Base-by-base conservation (phyloP, 352 stramenopile species). In the Phytophthora cryptogea region DNA sequence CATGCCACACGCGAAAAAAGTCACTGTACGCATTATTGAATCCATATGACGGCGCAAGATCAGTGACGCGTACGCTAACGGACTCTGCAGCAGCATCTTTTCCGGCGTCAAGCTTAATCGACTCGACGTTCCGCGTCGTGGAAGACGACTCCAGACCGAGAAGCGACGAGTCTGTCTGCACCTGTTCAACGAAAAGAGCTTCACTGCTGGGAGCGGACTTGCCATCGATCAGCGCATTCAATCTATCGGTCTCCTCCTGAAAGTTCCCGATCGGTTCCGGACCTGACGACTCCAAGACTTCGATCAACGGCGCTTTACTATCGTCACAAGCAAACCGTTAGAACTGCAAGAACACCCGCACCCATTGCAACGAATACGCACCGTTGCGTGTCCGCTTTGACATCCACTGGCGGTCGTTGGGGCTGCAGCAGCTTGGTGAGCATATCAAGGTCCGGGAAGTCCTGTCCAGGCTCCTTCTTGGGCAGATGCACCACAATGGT, bases 21-120 rank as follows among this genome's bases (percentile, higher is more conserved):
- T 95, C 87, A 16, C 78, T 82, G 74, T 97, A 97, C 27, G 89
- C 80, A 57, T 95, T 89, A 60, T 97, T 97, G 62, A 99, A 98
- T 17, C 96, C 96, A 63, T 99, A 99, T 14, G 73, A 76, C 32
- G 81, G 70, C 30, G 68, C 57, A n/a, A 88, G 56, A 32, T 81
- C 63, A 23, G 74, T 89, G 43, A 89, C 43, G 4, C 66, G 63
- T 13, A 85, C 62, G 16, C 57, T 43, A 10, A 68, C 53, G 5
- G 49, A 55, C 8, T 68, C 42, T 7, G 39, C 26, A 8, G 42
- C 30, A 8, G 42, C 48, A 11, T 52, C 39, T 45, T 39, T 51
- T 16, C 14, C 33, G 33, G 40, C 37, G 8, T 65, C 52, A 13
- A 74, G 45, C 23, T 65, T 63, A 16, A 63, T 48, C 20, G 60